Percentiles rank a stretch among this genome's conserved stretches.
Evolutionary conservation across 257 asterid species (phyloP).

Genomic region (Eustoma russellianum): DNA sequence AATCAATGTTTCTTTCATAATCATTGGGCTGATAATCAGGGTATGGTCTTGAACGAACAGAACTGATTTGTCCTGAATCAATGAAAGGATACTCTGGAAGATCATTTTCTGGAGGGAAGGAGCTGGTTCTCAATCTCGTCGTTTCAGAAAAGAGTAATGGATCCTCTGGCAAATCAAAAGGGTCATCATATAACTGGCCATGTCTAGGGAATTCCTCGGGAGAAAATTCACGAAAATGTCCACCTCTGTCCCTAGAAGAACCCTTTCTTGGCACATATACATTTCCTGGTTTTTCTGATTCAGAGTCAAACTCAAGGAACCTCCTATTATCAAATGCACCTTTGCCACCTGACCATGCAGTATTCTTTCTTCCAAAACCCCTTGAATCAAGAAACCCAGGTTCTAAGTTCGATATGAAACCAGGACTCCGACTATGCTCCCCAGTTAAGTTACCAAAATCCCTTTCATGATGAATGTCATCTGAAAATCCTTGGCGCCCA

Average conservation of each 20-base stretch:
- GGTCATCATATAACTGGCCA: slow-evolving; percentile 52
- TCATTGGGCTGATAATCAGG: slow-evolving; percentile 29
- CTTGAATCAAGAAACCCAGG: slow-evolving; percentile 25
- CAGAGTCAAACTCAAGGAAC: slow-evolving; percentile 32
- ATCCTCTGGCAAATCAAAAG: slow-evolving; percentile 95
- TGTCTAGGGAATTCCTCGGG: slow-evolving; percentile 38
- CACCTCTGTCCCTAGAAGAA: slow-evolving; percentile 40
- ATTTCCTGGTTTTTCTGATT: slow-evolving; percentile 27
- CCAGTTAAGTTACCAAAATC: slow-evolving; percentile 33
- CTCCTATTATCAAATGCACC: slow-evolving; percentile 41
- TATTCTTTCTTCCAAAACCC: slow-evolving; percentile 30
- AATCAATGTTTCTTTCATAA: slow-evolving; percentile 38
- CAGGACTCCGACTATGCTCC: slow-evolving; percentile 43
- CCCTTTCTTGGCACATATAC: slow-evolving; percentile 34
- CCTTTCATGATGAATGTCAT: slow-evolving; percentile 36
- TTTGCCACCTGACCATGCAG: slow-evolving; percentile 37
- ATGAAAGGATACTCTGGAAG: slow-evolving; percentile 73
- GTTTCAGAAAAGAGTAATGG: slow-evolving; percentile 44
- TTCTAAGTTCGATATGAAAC: slow-evolving; percentile 38
- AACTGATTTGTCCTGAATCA: slow-evolving; percentile 45
- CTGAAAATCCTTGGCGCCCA: slow-evolving; percentile 39
- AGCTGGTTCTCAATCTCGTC: slow-evolving; percentile 46
- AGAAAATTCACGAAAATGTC: slow-evolving; percentile 44
- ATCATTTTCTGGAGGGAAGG: slow-evolving; percentile 47
- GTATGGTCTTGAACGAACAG: slow-evolving; percentile 19